Base-by-base conservation (phyloP, 139 green algal species). In the Volvox africanus region DNA sequence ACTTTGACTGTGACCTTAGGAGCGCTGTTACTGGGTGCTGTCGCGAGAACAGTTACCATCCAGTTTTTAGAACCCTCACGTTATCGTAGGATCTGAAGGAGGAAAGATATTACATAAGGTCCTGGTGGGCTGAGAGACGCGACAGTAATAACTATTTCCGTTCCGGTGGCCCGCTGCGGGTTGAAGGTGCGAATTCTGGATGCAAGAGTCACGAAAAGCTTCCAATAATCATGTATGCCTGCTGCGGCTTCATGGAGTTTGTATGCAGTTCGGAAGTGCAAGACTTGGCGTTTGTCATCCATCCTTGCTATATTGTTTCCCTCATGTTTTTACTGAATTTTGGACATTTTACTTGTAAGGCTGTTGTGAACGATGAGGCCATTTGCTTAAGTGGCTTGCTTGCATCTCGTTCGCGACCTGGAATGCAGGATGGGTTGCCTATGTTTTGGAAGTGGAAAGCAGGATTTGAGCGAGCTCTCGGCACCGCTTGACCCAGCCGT, bases 401-500 rank as follows among this genome's bases (percentile, higher is more conserved):
- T n/a, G 36, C 77, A 26, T n/a, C 61, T 61, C 17, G 35, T 61
- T 14, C 26, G n/a, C 3, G 61, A 30, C 24, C 21, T 73, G 5
- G 26, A 55, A 32, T 50, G 36, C 37, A 89, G 44, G 19, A 89
- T 89, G 85, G 85, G 85, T 28, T 89, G 85, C 44, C 22, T 89
- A 0, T 89, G 69, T 50, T 89, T 82, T 68, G 69, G 67, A 1
- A 20, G 82, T 35, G 62, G 67, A 17, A 50, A 80, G 22, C 68
- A 89, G 26, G 16, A 9, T 21, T 24, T 82, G 9, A 68, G 77
- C 19, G 69, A 73, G 26, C 69, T 89, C 22, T 82, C 85, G 1
- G 85, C 85, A 17, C 85, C 85, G 0, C 85, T 89, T 33, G 85
- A 82, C 44, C 85, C 85, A 6, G 85, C 85, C 19, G 36, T 89